Base-by-base conservation (phyloP, 140 eudicot species). In the Oenanthe javanica region DNA sequence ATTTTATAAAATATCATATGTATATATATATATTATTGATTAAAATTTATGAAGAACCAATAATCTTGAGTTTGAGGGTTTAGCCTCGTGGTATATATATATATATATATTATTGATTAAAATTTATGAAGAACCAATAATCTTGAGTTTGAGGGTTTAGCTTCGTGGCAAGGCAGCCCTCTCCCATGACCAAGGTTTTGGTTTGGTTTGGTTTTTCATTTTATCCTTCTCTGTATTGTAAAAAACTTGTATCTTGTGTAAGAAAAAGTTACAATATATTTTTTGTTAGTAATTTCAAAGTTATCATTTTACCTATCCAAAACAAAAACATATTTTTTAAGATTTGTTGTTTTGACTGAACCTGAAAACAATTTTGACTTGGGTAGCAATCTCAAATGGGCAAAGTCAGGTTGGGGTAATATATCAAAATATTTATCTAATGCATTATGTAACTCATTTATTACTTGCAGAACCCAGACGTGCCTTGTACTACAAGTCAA, bases 401-500 rank as follows among this genome's bases (percentile, higher is more conserved):
- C 45, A 57, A 57, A 57, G 47, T 18, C 21, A 0, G 15, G 19
- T 13, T 0, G 75, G 48, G 61, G 59, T 19, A 19, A 14, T 0
- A 66, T 76, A 43, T 46, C 9, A 77, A 67, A 16, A 2, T 4
- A 50, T 11, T 40, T 59, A 31, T 40, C 64, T 80, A 19, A 64
- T 43, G 49, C 21, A n/a, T 52, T 51, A 80, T 63, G 27, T 67
- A 42, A 76, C 82, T 43, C 77, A 54, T 81, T 86, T 83, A 55
- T 55, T 66, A 57, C 57, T 31, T 86, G 90, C 89, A 94, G 99
- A 87, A 76, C 91, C 97, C 79, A 92, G 99, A 84, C 97, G 87
- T 48, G 87, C 89, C 82, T 78, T 94, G 85, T 90, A 91, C 88
- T 90, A 88, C 89, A 94, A 80, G 40, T 85, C 91, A 16, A 25